These are phyloP conservation scores for Fusarium annulatum DNA, from an alignment of 2,329 filamentous ascomycete genomes.

Conservation along the genomic window DNA sequence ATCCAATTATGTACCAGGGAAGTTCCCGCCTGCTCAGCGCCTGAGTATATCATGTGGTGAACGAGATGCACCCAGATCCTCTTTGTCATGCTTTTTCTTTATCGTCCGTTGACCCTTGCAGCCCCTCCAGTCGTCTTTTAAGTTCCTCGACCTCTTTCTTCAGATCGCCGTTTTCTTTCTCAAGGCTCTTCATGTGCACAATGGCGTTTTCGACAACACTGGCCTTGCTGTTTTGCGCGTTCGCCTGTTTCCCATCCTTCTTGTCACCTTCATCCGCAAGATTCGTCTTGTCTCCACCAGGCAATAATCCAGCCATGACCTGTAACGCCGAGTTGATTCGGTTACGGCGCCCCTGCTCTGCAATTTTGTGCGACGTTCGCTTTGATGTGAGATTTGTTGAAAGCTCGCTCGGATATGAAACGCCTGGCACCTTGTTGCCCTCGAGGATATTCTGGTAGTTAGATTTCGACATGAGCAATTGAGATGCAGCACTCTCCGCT, in stretches of 20 bases:
- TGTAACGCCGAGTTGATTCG: conserved; percentile 94
- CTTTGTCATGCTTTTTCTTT: conserved; percentile 22
- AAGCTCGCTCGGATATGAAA: conserved; percentile 89
- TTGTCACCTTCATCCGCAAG: conserved; percentile 59
- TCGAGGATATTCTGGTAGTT: conserved; percentile 99
- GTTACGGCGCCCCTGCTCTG: conserved; percentile 94
- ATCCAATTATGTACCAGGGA: conserved; percentile 15
- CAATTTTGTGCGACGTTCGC: conserved; percentile 96
- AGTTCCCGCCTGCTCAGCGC: not conserved
- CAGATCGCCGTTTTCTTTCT: conserved; percentile 76
- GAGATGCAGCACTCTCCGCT: conserved; percentile 70
- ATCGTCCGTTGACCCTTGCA: conserved; percentile 29
- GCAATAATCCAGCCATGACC: conserved; percentile 90
- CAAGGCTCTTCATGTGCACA: conserved; percentile 89
- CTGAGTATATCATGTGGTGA: not conserved
- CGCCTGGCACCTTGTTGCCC: conserved; percentile 88
- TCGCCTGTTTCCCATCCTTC: conserved; percentile 60
- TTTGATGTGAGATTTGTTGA: conserved; percentile 96
- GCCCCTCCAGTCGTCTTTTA: conserved; percentile 47
- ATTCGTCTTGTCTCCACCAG: conserved; percentile 61
- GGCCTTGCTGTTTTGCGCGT: conserved; percentile 85
- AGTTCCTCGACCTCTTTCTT: conserved; percentile 67
- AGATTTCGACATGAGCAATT: conserved; percentile 90
- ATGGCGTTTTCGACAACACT: conserved; percentile 98
- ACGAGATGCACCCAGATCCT: not conserved